These are phyloP conservation scores for Fraxinus baroniana DNA, from an alignment of 305 asterid genomes.

Conservation along the genomic window DNA sequence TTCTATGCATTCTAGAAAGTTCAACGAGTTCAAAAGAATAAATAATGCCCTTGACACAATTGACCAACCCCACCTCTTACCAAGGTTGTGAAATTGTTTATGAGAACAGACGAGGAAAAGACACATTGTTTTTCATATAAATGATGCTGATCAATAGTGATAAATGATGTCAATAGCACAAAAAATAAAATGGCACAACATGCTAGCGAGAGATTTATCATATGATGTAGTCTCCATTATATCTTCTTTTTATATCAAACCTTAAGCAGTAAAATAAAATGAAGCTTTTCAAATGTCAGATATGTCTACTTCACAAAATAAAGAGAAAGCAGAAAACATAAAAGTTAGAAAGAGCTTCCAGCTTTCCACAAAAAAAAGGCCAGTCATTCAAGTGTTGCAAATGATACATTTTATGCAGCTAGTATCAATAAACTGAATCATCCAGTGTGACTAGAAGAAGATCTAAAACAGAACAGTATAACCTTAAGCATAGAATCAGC, in stretches of 20 bases:
- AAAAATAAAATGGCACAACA: not conserved
- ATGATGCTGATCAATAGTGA: not conserved
- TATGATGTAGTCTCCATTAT: not conserved
- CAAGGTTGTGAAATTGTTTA: not conserved
- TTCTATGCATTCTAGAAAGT: no score
- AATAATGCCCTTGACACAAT: not conserved
- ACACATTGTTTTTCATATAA: not conserved
- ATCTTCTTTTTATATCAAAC: not conserved
- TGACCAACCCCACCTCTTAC: not conserved
- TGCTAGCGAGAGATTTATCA: not conserved
- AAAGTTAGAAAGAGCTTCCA: not conserved
- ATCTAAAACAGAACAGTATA: slow-evolving; percentile 16
- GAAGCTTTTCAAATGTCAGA: not conserved
- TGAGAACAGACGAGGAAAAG: not conserved
- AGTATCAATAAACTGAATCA: not conserved
- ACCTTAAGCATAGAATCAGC: slow-evolving; percentile 72
- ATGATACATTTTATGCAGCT: not conserved
- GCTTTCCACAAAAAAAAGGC: not conserved
- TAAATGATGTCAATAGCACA: not conserved
- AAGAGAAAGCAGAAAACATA: not conserved
- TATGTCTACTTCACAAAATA: slow-evolving; percentile 11
- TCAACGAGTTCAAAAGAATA: no score
- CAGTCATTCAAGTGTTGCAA: not conserved
- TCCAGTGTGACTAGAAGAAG: slow-evolving; percentile 9
- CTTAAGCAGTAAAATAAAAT: not conserved